Evolutionary conservation across 2,329 filamentous ascomycete genomes (phyloP), one percentile per base, ranked within the genome.

Genomic region (Trichoderma sp.): DNA sequence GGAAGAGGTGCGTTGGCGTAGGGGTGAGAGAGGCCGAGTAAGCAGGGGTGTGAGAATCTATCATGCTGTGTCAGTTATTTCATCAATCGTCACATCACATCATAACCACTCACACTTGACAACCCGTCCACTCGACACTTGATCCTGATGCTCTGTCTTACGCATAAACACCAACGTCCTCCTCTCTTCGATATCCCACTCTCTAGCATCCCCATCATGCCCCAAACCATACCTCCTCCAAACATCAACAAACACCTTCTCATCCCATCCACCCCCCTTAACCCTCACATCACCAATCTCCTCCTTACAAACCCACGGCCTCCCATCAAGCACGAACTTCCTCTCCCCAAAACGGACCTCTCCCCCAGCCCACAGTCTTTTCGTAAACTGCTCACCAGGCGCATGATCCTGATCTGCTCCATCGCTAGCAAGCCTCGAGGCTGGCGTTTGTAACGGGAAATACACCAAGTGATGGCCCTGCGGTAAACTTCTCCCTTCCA

Each of bases 291-390:
- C 80, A 24, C 77, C 81, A 30, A 88, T 81, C 7, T 73, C 77
- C 80, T 89, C 88, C 11, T 79, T 76, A 53, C 88, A 89, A 3
- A 82, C 74, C 24, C 77, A 84, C 0, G 77, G 71, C 12, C 81
- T 70, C 3, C 82, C 81, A 68, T 86, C 82, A 4, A 88, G 74
- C 6, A 72, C 57, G 72, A 88, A 65, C 4, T 76, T 77, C 6
- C 36, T 72, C 9, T 6, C 28, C 3, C 51, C 34, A 75, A 93
- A 92, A 1, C 78, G 79, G 9, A 98, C 81, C 53, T 87, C 86
- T 0, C 95, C 96, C 36, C 95, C 94, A 15, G 93, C 93, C 96
- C 96, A 99, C 84, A 99, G 89, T 21, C 96, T 90, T 26, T 93
- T 88, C 65, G 86, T 86, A 79, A 93, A 97, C 1, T 90, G 90